phyloP scores from a whole-genome alignment of 768 basidiomycete genomes.

The Termitomyces sp. region DNA sequence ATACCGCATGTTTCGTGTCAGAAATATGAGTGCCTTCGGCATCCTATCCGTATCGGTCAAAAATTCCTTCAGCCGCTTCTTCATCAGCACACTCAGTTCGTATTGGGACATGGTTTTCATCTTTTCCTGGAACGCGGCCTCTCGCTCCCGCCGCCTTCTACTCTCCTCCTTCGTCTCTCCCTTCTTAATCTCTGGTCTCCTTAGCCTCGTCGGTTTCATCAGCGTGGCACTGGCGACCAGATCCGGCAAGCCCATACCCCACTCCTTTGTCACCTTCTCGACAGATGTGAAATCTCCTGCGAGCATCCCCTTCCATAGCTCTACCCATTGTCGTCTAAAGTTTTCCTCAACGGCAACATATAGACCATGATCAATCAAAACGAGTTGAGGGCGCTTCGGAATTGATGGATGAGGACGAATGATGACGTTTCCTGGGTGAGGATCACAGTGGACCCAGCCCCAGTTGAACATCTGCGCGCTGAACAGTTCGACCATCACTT shows the following conservation, averaged over 20 bases:
- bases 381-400: conserved; percentile 53
- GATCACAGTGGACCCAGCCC: conserved; percentile 86
- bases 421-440: conserved; percentile 77
- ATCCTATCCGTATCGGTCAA: conserved; percentile 72
- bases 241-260: conserved; percentile 73
- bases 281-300: conserved; percentile 52
- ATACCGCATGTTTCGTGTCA: conserved; percentile 74
- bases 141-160: conserved; percentile 9
- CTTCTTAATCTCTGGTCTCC: conserved; percentile 19
- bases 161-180: conserved; percentile 22
- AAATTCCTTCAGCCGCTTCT: conserved; percentile 62
- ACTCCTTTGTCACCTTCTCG: conserved; percentile 46
- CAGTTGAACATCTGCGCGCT: conserved; percentile 88
- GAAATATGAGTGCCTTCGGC: conserved; percentile 74
- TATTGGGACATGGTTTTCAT: conserved; percentile 52
- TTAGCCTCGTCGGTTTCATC: conserved; percentile 54
- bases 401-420: conserved; percentile 55
- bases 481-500: conserved; percentile 84
- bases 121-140: conserved; percentile 20
- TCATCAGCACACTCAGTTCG: conserved; percentile 66
- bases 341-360: conserved; percentile 69
- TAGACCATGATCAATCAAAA: conserved; percentile 90
- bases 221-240: conserved; percentile 72
- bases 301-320: conserved; percentile 69
- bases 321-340: conserved; percentile 75